Evolutionary conservation across 306 rosid species (phyloP).

Genomic region (Purshia tridentata): DNA sequence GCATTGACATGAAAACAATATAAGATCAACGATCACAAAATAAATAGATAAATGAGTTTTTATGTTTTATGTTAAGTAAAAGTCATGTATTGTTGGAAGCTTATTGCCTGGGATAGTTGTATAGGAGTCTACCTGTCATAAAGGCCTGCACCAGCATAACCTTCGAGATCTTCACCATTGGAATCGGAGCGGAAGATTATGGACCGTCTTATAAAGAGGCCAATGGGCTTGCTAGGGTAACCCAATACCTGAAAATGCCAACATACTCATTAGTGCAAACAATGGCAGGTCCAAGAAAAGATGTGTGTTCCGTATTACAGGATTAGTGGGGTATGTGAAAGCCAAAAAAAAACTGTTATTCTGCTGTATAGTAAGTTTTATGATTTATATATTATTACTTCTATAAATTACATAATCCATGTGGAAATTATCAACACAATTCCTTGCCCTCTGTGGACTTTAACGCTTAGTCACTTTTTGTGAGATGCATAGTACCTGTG

Average conservation of each 20-base stretch:
- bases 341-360: neutral
- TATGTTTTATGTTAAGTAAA: too few relatives aligned
- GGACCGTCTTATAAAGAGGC: constrained; percentile 74
- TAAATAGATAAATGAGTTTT: neutral
- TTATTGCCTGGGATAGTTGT: neutral
- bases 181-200: constrained; percentile 96
- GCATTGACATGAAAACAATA: constrained; percentile 8
- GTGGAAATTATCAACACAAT: constrained; percentile 6
- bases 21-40: neutral
- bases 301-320: constrained; percentile 11
- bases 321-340: neutral
- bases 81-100: neutral
- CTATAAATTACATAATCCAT: neutral
- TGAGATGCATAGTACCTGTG: constrained; percentile 51
- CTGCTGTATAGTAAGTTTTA: neutral
- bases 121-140: constrained; percentile 73
- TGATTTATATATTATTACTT: neutral
- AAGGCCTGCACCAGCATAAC: constrained; percentile 99
- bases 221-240: constrained; percentile 94
- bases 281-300: constrained; percentile 17
- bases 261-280: constrained; percentile 22
- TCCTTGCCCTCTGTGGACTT: constrained; percentile 7
- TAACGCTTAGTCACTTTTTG: neutral
- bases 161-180: constrained; percentile 98
- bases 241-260: constrained; percentile 70